Evolutionary conservation across 2,329 filamentous ascomycete species (phyloP).

Genomic region (Epichloe hybrida): DNA sequence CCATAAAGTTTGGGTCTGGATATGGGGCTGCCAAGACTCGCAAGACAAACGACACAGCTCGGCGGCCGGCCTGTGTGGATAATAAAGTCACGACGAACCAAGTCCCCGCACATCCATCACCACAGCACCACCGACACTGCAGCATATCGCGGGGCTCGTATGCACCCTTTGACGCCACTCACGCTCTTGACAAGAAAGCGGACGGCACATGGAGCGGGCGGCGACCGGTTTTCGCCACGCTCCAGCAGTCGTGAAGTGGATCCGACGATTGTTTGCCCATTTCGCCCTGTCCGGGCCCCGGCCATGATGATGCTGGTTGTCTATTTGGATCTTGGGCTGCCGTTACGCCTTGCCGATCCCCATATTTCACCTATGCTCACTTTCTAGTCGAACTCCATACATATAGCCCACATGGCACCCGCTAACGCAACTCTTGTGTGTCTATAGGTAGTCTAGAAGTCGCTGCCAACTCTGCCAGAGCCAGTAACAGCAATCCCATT

Average conservation of each 20-base stretch:
- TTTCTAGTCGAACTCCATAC: neutral
- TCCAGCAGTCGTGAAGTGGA: conserved; percentile 8
- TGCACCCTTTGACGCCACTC: neutral
- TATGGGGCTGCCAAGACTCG: neutral
- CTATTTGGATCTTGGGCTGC: conserved; percentile 2
- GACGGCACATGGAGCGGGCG: neutral
- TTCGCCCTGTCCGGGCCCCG: conserved; percentile 1
- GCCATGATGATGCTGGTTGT: conserved; percentile 2
- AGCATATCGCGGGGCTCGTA: neutral
- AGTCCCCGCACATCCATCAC: neutral
- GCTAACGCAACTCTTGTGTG: neutral
- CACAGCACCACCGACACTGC: neutral
- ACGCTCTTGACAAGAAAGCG: neutral
- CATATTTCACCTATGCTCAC: neutral
- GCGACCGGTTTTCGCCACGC: neutral
- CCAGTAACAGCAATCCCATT: conserved; percentile 32
- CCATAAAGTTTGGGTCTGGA: neutral
- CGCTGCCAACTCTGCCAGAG: conserved; percentile 7
- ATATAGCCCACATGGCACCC: neutral
- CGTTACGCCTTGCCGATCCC: conserved; percentile 2
- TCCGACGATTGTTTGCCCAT: conserved; percentile 1
- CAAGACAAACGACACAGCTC: neutral
- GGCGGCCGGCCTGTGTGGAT: conserved; percentile 2
- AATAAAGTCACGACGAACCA: neutral
- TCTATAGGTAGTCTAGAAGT: conserved; percentile 2